A percentile compares a stretch with the other conserved stretches of the same genome.
Conservation (phyloP, 139 green algal species). For the Chlamydomonas asymmetrica region DNA sequence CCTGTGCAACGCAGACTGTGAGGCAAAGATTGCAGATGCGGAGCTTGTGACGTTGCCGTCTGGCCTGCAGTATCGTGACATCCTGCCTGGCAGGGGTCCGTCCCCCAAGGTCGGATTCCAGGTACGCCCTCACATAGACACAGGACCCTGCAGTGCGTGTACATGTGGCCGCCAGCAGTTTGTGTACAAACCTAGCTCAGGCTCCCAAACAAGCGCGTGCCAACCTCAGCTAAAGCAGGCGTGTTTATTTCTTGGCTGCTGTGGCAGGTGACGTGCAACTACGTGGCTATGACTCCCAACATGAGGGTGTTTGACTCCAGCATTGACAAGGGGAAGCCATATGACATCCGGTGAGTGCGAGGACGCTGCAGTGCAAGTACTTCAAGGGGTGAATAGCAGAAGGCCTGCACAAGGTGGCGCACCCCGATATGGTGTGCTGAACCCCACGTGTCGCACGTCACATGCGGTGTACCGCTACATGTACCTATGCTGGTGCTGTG, state of each 20-base stretch:
- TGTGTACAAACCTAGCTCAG: too few species aligned
- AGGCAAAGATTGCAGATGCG: slow-evolving; percentile 41
- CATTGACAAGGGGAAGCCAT: slow-evolving; percentile 82
- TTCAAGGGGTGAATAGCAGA: too few species aligned
- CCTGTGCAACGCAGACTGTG: slow-evolving; percentile 77
- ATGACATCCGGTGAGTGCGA: slow-evolving; percentile 83
- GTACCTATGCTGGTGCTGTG: too few species aligned
- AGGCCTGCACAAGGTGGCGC: neutral
- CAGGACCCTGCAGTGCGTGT: neutral
- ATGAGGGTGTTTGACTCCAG: slow-evolving; percentile 85
- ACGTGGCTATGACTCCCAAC: slow-evolving; percentile 85
- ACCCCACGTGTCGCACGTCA: neutral
- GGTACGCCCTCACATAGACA: neutral
- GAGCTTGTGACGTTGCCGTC: slow-evolving; percentile 63
- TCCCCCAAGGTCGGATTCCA: slow-evolving; percentile 46
- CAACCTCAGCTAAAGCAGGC: neutral
- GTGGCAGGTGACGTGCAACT: slow-evolving; percentile 82
- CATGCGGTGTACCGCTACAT: too few species aligned
- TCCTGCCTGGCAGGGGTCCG: slow-evolving; percentile 70
- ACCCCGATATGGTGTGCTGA: neutral
- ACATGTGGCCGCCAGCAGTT: too few species aligned
- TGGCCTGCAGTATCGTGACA: slow-evolving; percentile 91
- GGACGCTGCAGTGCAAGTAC: too few species aligned
- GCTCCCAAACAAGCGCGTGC: neutral
- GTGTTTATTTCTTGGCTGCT: neutral